These are phyloP conservation scores for Aspergillus persii DNA, from an alignment of 2,329 filamentous ascomycete genomes.

Conservation along the genomic window DNA sequence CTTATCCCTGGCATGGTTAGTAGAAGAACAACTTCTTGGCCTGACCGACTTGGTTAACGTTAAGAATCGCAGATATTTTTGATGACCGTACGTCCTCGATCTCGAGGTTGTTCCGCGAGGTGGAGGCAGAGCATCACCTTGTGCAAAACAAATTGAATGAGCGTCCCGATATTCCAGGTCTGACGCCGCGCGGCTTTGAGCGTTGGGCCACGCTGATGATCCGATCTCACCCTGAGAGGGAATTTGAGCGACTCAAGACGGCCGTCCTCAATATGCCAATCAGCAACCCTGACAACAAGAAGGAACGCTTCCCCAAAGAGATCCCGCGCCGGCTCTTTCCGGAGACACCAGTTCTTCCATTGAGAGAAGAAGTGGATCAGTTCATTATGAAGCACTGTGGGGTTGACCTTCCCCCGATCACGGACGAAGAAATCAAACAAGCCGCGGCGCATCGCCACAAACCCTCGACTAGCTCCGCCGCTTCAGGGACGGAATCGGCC, in stretches of 20 bases:
- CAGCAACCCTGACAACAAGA: slow-evolving; percentile 61
- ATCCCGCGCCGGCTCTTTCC: slow-evolving; percentile 73
- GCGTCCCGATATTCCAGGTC: slow-evolving; percentile 59
- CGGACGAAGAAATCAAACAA: slow-evolving; percentile 36
- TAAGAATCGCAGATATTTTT: slow-evolving; percentile 50
- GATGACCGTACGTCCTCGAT: slow-evolving; percentile 54
- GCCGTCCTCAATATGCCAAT: slow-evolving; percentile 71
- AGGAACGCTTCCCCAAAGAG: slow-evolving; percentile 75
- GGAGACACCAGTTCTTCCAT: slow-evolving; percentile 52
- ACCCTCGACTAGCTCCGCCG: slow-evolving; percentile 19
- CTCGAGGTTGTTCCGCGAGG: slow-evolving; percentile 56
- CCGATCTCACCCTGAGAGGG: slow-evolving; percentile 71
- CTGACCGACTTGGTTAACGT: slow-evolving; percentile 10
- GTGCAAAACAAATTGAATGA: slow-evolving; percentile 55
- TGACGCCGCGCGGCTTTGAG: slow-evolving; percentile 67
- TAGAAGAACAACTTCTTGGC: neutral
- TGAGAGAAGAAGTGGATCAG: slow-evolving; percentile 60
- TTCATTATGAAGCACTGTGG: slow-evolving; percentile 56
- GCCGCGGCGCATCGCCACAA: slow-evolving; percentile 25
- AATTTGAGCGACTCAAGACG: slow-evolving; percentile 67
- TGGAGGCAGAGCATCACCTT: slow-evolving; percentile 62
- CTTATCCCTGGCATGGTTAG: slow-evolving; percentile 66
- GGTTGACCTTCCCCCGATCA: slow-evolving; percentile 45
- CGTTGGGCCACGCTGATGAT: slow-evolving; percentile 72
- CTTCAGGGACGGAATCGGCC: slow-evolving; percentile 18